Conservation (phyloP, 805 yeast species). For the Saturnispora quitensis region DNA sequence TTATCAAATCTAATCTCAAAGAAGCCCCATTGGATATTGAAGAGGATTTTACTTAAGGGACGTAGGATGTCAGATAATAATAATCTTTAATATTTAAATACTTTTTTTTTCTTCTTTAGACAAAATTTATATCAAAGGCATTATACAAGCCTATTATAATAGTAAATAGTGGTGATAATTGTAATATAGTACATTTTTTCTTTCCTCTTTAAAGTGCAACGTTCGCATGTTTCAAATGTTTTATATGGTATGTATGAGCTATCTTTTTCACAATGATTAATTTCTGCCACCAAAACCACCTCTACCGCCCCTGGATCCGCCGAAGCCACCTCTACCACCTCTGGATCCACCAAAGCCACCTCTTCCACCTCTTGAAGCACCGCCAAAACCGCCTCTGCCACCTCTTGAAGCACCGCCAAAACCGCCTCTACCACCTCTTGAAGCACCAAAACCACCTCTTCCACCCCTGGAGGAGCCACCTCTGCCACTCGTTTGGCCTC, state of each 20-base stretch:
- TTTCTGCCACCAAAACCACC: constrained; percentile 23
- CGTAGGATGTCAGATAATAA: too few species aligned
- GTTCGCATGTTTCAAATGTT: background rate
- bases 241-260: background rate
- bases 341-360: constrained; percentile 32
- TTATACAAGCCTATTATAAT: background rate
- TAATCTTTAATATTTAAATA: background rate
- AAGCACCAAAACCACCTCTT: constrained; percentile 31
- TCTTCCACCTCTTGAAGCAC: constrained; percentile 11
- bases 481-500: constrained; percentile 38
- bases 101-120: background rate
- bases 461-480: constrained; percentile 42
- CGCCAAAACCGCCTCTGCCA: constrained; percentile 19
- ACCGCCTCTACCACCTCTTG: constrained; percentile 33
- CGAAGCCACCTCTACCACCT: constrained; percentile 36
- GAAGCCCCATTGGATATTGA: constrained; percentile 27
- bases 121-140: background rate
- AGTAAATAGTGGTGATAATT: background rate
- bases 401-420: constrained; percentile 32
- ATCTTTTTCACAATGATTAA: constrained; percentile 18
- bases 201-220: background rate
- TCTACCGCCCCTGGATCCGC: constrained; percentile 8
- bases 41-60: constrained; percentile 27
- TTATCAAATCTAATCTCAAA: constrained; percentile 50
- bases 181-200: background rate